Evolutionary conservation across 352 stramenopile genomes (phyloP).

Genomic region (Pythium rishiriense): DNA sequence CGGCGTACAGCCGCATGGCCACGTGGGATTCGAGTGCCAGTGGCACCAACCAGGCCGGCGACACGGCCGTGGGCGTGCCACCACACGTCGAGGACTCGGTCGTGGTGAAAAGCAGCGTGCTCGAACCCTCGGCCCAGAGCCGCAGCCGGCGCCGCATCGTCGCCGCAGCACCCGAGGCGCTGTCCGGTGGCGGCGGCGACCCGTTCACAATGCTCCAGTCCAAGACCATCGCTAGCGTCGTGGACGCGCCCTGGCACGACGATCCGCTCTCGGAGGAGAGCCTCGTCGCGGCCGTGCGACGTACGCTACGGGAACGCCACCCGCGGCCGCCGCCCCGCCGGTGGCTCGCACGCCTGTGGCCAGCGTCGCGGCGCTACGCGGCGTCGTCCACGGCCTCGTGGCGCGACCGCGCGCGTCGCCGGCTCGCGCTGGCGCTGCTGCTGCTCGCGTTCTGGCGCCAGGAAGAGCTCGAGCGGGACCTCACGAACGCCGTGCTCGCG

Average conservation of each 20-base stretch:
- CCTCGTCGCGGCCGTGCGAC: conserved; percentile 23
- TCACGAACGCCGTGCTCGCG: conserved; percentile 41
- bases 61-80: not conserved
- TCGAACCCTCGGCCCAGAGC: not conserved
- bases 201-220: conserved; percentile 1
- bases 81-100: not conserved
- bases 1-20: conserved; percentile 30
- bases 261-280: conserved; percentile 37
- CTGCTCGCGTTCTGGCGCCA: conserved; percentile 57
- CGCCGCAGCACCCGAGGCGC: not conserved
- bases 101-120: conserved; percentile 11
- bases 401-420: conserved; percentile 3
- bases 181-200: conserved; percentile 6
- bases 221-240: not conserved
- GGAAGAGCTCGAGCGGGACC: conserved; percentile 46
- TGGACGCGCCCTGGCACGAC: not conserved
- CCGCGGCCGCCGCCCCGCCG: not conserved
- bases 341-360: not conserved
- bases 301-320: conserved; percentile 5
- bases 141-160: conserved; percentile 14
- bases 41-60: too few species aligned
- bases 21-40: conserved; percentile 18
- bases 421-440: conserved; percentile 30
- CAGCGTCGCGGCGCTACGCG: not conserved
- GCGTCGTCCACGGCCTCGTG: not conserved